Base-by-base conservation (phyloP, 1,284 basidiomycete species). In the Tausonia pullulans region DNA sequence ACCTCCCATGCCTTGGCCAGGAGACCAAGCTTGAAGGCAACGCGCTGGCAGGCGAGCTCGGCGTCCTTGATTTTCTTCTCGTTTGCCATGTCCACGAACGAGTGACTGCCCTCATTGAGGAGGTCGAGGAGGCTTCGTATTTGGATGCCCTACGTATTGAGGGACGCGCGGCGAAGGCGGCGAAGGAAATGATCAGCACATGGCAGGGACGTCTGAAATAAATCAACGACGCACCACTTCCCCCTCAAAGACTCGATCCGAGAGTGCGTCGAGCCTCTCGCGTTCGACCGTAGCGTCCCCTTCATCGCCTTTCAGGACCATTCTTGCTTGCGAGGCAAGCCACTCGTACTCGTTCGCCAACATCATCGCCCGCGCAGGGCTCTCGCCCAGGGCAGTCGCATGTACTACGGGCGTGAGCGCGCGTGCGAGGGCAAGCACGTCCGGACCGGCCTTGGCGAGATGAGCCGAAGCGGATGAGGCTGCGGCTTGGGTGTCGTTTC, bases 61-160 rank as follows among this genome's bases (percentile, higher is more conserved):
- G 88, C 91, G 63, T 85, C 83, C 63, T 87, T 84, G 69, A 84
- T 93, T 9, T 83, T 83, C n/a, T 83, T 81, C 65, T 90, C 87
- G 67, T 89, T 84, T 0, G 81, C 82, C 0, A 86, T 87, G 52
- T 84, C 83, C 0, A 80, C 79, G 71, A 97, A 91, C 0, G 86
- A 85, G 62, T 85, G 79, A 0, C 87, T 83, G 8, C 82, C 81
- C 59, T 81, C 81, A 49, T 2, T 49, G 48, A 14, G 48, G 48
- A 14, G 48, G 48, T 8, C 9, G 48, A 14, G 48, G 48, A 14
- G 48, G 48, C 9, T 8, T 8, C 9, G 48, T 8, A 14, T 9
- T 8, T 8, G 48, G 48, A 49, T 8, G 48, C 8, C 9, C 48
- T 8, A 14, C 9, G 48, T 8, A 14, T 8, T 8, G 48, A 14